phyloP scores from a whole-genome alignment of 208 protist genomes.

The Acanthamoeba lenticulata region DNA sequence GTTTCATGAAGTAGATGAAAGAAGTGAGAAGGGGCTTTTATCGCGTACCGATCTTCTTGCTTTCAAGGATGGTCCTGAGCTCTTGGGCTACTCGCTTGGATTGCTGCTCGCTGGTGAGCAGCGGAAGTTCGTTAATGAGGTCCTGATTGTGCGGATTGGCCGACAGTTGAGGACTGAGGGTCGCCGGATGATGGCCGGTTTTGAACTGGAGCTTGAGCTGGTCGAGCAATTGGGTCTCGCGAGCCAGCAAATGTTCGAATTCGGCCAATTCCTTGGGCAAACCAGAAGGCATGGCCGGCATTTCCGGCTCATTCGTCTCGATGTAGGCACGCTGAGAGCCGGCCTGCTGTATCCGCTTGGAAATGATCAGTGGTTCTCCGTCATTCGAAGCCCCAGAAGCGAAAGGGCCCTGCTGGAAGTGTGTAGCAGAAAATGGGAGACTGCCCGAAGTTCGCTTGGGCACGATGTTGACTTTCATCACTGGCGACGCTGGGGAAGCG shows the following conservation, averaged over 20 bases:
- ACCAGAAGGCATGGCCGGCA: not conserved
- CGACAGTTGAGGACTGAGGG: not conserved
- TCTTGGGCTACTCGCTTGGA: not conserved
- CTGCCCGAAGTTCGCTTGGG: not conserved
- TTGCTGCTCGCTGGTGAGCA: not conserved
- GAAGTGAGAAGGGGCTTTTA: not conserved
- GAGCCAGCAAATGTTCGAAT: not conserved
- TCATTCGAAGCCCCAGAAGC: not conserved
- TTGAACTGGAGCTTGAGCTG: slow-evolving; percentile 27
- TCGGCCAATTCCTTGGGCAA: not conserved
- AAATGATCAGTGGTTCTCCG: not conserved
- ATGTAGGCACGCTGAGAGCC: not conserved
- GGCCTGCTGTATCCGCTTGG: not conserved
- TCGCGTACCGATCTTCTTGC: not conserved
- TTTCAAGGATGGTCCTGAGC: not conserved
- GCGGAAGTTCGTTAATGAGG: not conserved
- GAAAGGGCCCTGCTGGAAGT: not conserved
- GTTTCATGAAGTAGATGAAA: too few species aligned
- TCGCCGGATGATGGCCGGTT: not conserved
- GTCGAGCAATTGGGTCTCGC: not conserved
- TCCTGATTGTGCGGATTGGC: not conserved
- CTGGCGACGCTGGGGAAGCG: not conserved
- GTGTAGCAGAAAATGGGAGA: not conserved
- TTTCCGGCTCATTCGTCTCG: not conserved
- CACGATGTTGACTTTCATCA: slow-evolving; percentile 10